Base-by-base conservation (phyloP, 2,329 filamentous ascomycete genomes). In the Diaporthe velutina region DNA sequence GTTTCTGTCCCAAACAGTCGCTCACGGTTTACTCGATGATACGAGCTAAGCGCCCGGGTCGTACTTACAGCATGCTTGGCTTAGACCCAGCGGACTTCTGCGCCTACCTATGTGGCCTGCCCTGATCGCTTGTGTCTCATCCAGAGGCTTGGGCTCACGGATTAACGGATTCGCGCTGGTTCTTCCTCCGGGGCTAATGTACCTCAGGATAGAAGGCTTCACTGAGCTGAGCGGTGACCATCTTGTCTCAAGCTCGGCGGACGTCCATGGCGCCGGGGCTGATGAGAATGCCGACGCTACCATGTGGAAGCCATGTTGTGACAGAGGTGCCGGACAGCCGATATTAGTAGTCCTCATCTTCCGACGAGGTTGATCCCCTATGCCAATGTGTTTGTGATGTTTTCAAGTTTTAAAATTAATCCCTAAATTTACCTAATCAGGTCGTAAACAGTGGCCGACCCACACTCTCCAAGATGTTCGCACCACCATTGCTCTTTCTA, bases 181-280 rank as follows among this genome's bases (percentile, higher is more conserved):
- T 22, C 9, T 9, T 19, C 13, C 15, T 33, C 33, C 17, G 64
- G 64, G 30, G 48, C 64, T 54, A 28, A 28, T 9, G n/a, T 54
- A 10, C 30, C 30, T 50, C 45, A 35, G 30, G 4, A 22, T 8
- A 13, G 10, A n/a, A 17, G 33, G 2, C 42, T 12, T 28, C 9
- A 22, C 33, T 54, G 45, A 13, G 22, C 33, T 54, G 64, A 28
- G 45, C 48, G 22, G 25, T 40, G 48, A 40, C 15, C 33, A 7
- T 22, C 48, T 54, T 38, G 48, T 40, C 33, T 54, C 33, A 54
- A 54, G 64, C 64, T 68, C 35, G 64, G 48, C 64, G 64, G 64
- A 54, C 30, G 33, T 54, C 33, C 64, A 68, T 54, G 48, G n/a
- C 33, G 50, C n/a, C 48, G 64, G 64, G 50, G 48, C n/a, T 28